These are phyloP conservation scores for Earliella scabrosa DNA, from an alignment of 1,284 basidiomycete genomes.

Conservation along the genomic window DNA sequence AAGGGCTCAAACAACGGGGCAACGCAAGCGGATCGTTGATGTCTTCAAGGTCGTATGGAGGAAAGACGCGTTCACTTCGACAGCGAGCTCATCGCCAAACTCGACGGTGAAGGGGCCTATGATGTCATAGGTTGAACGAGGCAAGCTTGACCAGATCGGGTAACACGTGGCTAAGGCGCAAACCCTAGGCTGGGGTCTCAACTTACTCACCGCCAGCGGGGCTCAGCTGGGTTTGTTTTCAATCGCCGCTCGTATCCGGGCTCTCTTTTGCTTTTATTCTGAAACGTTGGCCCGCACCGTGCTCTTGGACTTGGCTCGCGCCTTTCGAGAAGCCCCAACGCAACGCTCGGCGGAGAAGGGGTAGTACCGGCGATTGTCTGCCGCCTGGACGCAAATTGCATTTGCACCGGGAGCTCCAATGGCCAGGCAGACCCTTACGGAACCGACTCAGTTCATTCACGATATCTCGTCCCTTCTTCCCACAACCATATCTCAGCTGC, in stretches of 20 bases:
- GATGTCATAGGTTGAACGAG: conserved; percentile 18
- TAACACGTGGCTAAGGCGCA: conserved; percentile 7
- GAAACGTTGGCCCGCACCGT: neutral
- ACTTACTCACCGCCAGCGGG: neutral
- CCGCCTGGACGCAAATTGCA: too few relatives aligned
- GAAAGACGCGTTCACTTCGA: neutral
- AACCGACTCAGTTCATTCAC: neutral
- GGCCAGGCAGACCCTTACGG: neutral
- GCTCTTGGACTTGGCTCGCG: neutral
- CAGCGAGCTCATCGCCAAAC: neutral
- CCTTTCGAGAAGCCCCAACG: neutral
- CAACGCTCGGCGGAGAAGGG: neutral
- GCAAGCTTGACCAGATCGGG: neutral
- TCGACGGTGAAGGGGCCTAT: conserved; percentile 3
- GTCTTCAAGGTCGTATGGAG: neutral
- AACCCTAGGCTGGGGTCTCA: conserved; percentile 17
- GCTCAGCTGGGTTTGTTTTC: too few relatives aligned
- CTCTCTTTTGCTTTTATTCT: neutral
- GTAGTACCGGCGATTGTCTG: too few relatives aligned
- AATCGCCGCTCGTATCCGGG: neutral
- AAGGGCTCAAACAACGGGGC: too few relatives aligned
- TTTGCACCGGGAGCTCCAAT: too few relatives aligned
- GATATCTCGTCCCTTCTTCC: neutral
- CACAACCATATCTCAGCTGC: too few relatives aligned
- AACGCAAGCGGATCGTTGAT: too few relatives aligned